These are phyloP conservation scores for Castanea sativa DNA, from an alignment of 306 rosid species.

Conservation along the genomic window DNA sequence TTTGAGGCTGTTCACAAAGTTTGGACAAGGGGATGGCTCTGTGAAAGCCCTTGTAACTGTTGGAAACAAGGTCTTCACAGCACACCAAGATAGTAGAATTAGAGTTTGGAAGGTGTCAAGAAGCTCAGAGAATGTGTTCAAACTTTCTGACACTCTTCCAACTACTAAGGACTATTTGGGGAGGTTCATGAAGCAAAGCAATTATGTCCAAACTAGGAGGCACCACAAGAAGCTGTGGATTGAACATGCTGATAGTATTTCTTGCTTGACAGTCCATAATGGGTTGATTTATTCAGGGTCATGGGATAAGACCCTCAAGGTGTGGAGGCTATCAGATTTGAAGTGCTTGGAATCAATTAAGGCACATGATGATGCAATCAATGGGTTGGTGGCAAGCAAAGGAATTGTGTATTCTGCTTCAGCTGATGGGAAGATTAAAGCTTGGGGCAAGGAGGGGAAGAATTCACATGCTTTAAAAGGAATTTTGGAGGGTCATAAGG, in stretches of 20 bases:
- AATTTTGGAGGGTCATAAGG: conserved; percentile 73
- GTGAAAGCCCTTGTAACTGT: conserved; percentile 71
- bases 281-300: conserved; percentile 88
- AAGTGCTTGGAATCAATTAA: conserved; percentile 84
- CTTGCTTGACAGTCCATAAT: conserved; percentile 63
- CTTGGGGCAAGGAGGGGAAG: conserved; percentile 63
- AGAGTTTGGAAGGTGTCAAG: conserved; percentile 88
- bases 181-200: conserved; percentile 84
- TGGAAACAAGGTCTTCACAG: conserved; percentile 74
- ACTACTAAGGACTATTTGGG: conserved; percentile 81
- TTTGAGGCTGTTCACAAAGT: conserved; percentile 57
- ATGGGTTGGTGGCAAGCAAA: conserved; percentile 62
- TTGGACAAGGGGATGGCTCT: conserved; percentile 88
- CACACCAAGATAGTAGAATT: conserved; percentile 81
- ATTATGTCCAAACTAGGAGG: conserved; percentile 80
- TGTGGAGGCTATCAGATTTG: conserved; percentile 81
- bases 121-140: conserved; percentile 69
- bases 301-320: conserved; percentile 88
- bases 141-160: conserved; percentile 68
- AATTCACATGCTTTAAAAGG: conserved; percentile 53
- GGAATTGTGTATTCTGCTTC: conserved; percentile 92
- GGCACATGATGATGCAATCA: conserved; percentile 93
- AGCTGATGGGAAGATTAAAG: conserved; percentile 91
- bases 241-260: conserved; percentile 82
- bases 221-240: conserved; percentile 86